Conservation (phyloP, 73 alveolate genomes). For the Uronychia binucleata region DNA sequence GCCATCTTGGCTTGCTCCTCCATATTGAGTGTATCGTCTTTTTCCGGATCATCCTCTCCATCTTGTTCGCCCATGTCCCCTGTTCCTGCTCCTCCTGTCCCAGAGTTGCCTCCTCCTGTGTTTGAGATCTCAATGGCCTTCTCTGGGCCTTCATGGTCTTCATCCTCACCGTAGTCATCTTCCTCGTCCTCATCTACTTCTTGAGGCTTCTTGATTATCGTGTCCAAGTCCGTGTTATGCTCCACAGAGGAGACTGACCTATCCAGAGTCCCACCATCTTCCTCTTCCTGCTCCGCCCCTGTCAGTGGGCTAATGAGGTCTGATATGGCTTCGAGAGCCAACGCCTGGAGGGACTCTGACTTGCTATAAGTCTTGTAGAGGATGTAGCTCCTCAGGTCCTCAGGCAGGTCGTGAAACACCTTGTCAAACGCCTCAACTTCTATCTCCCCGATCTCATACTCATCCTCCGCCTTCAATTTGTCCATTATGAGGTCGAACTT, state of each 20-base stretch:
- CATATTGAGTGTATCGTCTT: not conserved
- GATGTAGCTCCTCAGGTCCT: not conserved
- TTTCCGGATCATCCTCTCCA: conserved; percentile 5
- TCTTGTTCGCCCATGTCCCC: not conserved
- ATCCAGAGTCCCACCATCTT: not conserved
- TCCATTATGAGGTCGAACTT: not conserved
- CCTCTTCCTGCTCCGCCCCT: not conserved
- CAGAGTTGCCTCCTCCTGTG: not conserved
- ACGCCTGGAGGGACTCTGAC: not conserved
- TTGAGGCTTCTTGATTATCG: not conserved
- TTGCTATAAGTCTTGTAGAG: not conserved
- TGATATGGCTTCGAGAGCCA: not conserved
- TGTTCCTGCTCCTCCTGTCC: not conserved
- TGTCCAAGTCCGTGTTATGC: not conserved
- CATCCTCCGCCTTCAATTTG: not conserved
- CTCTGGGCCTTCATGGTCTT: conserved; percentile 17
- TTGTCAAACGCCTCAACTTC: not conserved
- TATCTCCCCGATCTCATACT: not conserved
- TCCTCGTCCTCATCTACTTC: conserved; percentile 20
- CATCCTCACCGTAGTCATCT: conserved; percentile 18
- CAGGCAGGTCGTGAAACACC: not conserved
- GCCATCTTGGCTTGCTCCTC: not conserved
- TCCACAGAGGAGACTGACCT: not conserved
- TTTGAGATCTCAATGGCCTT: not conserved
- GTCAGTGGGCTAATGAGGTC: not conserved